Base-by-base conservation (phyloP, 108 stramenopile genomes). In the Asterionellopsis glacialis region DNA sequence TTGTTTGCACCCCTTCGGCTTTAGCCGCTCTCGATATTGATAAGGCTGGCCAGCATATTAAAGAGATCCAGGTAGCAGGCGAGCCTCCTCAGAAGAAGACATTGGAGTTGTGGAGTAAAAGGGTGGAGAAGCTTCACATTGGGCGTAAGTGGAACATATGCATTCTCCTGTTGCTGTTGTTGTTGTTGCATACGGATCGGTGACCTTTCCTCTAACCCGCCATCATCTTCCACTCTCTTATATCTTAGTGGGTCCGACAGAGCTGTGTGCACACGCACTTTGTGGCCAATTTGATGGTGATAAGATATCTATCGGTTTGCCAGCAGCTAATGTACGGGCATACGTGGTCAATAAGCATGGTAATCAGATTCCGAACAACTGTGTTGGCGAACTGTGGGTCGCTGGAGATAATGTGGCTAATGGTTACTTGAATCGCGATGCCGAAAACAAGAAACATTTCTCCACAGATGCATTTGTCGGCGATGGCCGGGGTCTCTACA, bases 201-300 rank as follows among this genome's bases (percentile, higher is more conserved):
- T n/a, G n/a, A n/a, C n/a, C n/a, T n/a, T n/a, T n/a, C n/a, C n/a
- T n/a, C n/a, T n/a, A n/a, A n/a, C n/a, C n/a, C n/a, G n/a, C n/a
- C n/a, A n/a, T n/a, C n/a, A n/a, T n/a, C n/a, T n/a, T n/a, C 9
- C 39, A 27, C 24, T 57, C n/a, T 21, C 57, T 24, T 57, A 57
- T 55, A 43, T 65, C n/a, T 55, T 55, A 1, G 16, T 65, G 16
- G 65, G 65, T 25, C 65, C 65, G 18, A 65, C 65, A 33, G 65
- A 65, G 57, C 57, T 65, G 19, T 40, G 27, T 11, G 65, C 65
- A n/a, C 65, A 65, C 28, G 65, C 65, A 9, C 57, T 65, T 25
- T 65, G 65, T 59, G 65, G 65, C 21, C 28, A 58, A 45, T 65
- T 65, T 50, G 65, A 65, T 58, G 65, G 65, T 10, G 45, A 57